Percentiles rank a stretch among this genome's conserved stretches.
Conservation (phyloP, 208 protist species). For the Leishmania guyanensis region DNA sequence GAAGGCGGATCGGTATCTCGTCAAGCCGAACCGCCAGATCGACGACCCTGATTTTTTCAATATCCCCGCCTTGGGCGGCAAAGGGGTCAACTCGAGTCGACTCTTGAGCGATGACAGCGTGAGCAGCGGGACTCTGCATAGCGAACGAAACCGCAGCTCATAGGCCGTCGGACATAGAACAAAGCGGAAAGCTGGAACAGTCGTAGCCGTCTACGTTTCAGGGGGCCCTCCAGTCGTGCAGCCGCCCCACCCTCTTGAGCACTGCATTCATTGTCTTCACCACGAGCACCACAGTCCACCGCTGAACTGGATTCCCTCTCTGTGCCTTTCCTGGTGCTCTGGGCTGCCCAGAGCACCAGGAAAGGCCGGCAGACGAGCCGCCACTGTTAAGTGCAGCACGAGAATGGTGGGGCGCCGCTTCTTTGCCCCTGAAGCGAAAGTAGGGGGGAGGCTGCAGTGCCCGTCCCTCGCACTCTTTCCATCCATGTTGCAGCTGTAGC, state of each 20-base stretch:
- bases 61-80: constrained; percentile 70
- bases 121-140: constrained; percentile 23
- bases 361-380: neutral
- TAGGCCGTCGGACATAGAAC: neutral
- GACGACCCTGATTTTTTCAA: constrained; percentile 81
- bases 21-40: constrained; percentile 70
- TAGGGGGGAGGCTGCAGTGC: neutral
- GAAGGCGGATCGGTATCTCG: constrained; percentile 64
- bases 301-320: neutral
- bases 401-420: neutral
- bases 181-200: neutral
- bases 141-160: constrained; percentile 22
- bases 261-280: neutral
- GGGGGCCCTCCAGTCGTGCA: neutral
- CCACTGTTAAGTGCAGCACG: neutral
- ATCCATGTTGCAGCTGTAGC: neutral
- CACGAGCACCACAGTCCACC: neutral
- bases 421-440: neutral
- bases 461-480: neutral
- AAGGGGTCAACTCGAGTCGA: constrained; percentile 58
- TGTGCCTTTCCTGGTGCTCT: neutral
- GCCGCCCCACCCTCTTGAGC: neutral
- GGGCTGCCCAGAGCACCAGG: neutral
- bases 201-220: neutral
- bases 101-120: constrained; percentile 62